These are phyloP conservation scores for Protomyces arabidopsidicola DNA, from an alignment of 1,139 yeast species.

Conservation along the genomic window DNA sequence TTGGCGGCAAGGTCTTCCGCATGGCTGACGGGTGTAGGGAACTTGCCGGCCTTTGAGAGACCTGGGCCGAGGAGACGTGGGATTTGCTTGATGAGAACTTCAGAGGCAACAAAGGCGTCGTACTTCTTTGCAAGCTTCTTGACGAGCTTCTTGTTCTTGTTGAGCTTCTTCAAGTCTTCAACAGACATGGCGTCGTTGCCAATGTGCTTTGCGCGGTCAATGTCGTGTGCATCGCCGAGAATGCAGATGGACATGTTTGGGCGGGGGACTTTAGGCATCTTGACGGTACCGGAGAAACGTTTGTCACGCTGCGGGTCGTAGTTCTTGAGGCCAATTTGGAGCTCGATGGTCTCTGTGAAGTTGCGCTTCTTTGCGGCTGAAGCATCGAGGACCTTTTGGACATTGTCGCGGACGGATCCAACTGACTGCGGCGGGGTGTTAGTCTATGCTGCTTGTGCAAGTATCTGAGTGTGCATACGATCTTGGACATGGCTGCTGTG, in stretches of 20 bases:
- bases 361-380: slow-evolving; percentile 99
- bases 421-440: slow-evolving; percentile 5
- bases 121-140: slow-evolving; percentile 99
- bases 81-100: slow-evolving; percentile 98
- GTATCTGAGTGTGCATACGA: not conserved
- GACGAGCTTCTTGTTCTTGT: slow-evolving; percentile 99
- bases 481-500: not conserved
- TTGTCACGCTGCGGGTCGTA: slow-evolving; percentile 99
- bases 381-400: slow-evolving; percentile 82
- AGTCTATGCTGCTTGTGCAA: not conserved
- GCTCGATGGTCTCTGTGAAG: slow-evolving; percentile 99
- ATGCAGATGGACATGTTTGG: slow-evolving; percentile 99
- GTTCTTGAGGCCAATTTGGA: slow-evolving; percentile 99
- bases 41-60: slow-evolving; percentile 99
- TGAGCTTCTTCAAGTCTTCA: slow-evolving; percentile 99
- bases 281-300: slow-evolving; percentile 99
- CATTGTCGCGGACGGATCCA: slow-evolving; percentile 78
- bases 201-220: slow-evolving; percentile 99
- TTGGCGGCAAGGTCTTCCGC: slow-evolving; percentile 94
- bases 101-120: slow-evolving; percentile 99
- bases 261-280: slow-evolving; percentile 98
- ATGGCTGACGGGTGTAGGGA: slow-evolving; percentile 99
- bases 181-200: slow-evolving; percentile 99
- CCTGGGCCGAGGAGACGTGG: slow-evolving; percentile 99
- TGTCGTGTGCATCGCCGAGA: slow-evolving; percentile 99